Evolutionary conservation across 2,329 filamentous ascomycete species (phyloP).

Genomic region (Scedosporium apiospermum): DNA sequence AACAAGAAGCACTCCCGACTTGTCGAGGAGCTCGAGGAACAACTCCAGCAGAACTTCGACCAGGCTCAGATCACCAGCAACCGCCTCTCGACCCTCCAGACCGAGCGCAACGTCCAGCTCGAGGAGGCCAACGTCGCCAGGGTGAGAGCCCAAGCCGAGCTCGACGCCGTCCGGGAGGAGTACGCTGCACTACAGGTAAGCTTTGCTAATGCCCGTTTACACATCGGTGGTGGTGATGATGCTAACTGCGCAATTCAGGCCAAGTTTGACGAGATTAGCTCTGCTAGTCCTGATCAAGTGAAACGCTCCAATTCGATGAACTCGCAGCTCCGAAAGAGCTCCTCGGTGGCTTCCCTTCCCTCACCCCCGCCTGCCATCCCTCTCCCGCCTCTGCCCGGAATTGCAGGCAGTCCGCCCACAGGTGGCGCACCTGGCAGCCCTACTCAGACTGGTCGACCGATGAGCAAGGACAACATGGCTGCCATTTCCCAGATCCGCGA

Average conservation of each 20-base stretch:
- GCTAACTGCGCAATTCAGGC: conserved; percentile 32
- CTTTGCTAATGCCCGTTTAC: not conserved
- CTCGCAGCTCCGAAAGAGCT: conserved; percentile 74
- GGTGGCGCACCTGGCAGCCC: conserved; percentile 38
- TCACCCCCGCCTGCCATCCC: conserved; percentile 93
- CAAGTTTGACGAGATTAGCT: conserved; percentile 45
- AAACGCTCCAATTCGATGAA: conserved; percentile 50
- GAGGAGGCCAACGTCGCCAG: conserved; percentile 67
- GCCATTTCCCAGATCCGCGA: conserved; percentile 72
- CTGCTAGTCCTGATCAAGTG: conserved; percentile 28
- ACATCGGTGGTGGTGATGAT: not conserved
- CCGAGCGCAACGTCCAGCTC: conserved; percentile 63
- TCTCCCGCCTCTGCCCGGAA: conserved; percentile 76
- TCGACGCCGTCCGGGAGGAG: conserved; percentile 59
- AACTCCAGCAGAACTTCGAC: conserved; percentile 90
- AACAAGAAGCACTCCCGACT: conserved; percentile 89
- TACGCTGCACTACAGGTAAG: conserved; percentile 70
- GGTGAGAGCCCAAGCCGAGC: conserved; percentile 53
- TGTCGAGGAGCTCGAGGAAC: conserved; percentile 93
- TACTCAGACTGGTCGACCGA: conserved; percentile 52
- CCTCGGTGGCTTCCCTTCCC: conserved; percentile 72
- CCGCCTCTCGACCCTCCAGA: conserved; percentile 71
- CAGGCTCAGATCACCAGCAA: conserved; percentile 80
- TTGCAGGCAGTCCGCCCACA: conserved; percentile 36
- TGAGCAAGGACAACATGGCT: conserved; percentile 65